These are phyloP conservation scores for thale cress (Arabidopsis thaliana) DNA, from an alignment of 345 rosid genomes.

Conservation along the genomic window DNA sequence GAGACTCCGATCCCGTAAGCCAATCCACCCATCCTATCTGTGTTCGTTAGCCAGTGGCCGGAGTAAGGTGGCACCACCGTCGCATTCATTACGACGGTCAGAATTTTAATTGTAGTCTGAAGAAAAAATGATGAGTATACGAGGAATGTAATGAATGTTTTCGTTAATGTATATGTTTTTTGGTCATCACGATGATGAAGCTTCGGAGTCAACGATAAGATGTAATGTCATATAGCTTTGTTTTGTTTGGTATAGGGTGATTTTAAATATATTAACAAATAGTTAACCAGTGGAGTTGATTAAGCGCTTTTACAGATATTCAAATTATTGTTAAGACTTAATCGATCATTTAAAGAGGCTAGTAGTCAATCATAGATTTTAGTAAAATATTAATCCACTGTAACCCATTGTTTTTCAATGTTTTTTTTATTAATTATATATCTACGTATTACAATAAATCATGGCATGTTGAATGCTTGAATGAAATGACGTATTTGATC, in stretches of 20 bases:
- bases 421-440: not conserved
- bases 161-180: slow-evolving; percentile 17
- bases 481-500: not conserved
- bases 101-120: not conserved
- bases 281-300: slow-evolving; percentile 26
- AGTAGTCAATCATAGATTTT: slow-evolving; percentile 5
- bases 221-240: not conserved
- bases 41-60: slow-evolving; percentile 20
- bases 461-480: not conserved
- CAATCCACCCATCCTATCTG: slow-evolving; percentile 48
- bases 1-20: slow-evolving; percentile 62
- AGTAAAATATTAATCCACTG: not conserved
- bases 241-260: slow-evolving; percentile 4
- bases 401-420: not conserved
- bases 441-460: not conserved
- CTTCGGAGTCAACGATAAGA: slow-evolving; percentile 37
- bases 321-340: not conserved
- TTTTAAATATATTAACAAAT: slow-evolving; percentile 5
- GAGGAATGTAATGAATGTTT: slow-evolving; percentile 24
- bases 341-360: not conserved
- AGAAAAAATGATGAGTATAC: slow-evolving; percentile 13
- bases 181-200: slow-evolving; percentile 33
- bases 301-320: not conserved
- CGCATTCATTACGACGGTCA: slow-evolving; percentile 22
- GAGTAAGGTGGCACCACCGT: slow-evolving; percentile 29